Base-by-base conservation (phyloP, 169 alveolate genomes). In the Plasmodium adleri region DNA sequence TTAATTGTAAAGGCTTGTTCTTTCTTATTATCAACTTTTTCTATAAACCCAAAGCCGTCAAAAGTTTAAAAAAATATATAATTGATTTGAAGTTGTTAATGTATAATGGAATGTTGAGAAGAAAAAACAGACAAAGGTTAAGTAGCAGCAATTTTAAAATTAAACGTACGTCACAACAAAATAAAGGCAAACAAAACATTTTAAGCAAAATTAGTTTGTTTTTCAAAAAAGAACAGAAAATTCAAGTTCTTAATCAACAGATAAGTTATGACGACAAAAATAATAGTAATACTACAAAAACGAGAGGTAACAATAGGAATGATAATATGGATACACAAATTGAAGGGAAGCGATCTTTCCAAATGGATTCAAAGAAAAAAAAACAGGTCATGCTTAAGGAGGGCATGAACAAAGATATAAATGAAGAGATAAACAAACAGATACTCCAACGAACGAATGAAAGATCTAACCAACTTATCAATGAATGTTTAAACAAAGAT, bases 1-100 rank as follows among this genome's bases (percentile, higher is more conserved):
- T 94, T 15, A 67, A 74, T 17, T 94, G 96, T 60, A 90, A 93
- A 67, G 96, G 96, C 0, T 83, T 94, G 12, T 94, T 94, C 56
- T 94, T 92, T 54, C 76, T 94, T 2, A 80, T 94, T 1, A 75
- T 93, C 32, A 90, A 94, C 20, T 66, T 94, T 70, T 94, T 94
- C 72, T 92, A 92, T 73, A 91, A 94, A 10, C 96, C 96, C 1
- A 88, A 93, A 72, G 91, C 91, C 1, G 91, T 83, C 6, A 83
- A 71, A 5, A 71, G 91, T 15, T 58, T 83, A 39, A 83, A 83
- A 15, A 83, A 83, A 52, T 83, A 83, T 26, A 83, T 83, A 0
- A 67, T 83, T 1, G 86, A 83, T 68, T 70, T 83, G 52, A 83
- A 71, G 39, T 15, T 83, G 7, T 50, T 83, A 8, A 83, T 83